phyloP scores from a whole-genome alignment of 1,284 basidiomycete genomes.

The Schizopora paradoxa region DNA sequence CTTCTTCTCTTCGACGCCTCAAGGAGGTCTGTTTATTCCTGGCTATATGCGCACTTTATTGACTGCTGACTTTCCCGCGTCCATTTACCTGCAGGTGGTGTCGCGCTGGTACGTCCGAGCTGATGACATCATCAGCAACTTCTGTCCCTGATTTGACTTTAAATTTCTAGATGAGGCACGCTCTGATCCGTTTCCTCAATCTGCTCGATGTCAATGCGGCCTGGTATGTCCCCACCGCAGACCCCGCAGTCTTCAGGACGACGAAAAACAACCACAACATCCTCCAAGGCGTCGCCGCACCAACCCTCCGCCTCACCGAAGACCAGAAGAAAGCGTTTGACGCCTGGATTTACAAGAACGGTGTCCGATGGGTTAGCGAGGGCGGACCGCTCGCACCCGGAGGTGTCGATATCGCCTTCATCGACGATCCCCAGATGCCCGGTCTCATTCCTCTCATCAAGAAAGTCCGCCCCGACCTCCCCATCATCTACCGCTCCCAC shows the following conservation, averaged over 20 bases:
- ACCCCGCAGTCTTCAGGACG: conserved; percentile 80
- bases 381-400: conserved; percentile 74
- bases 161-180: conserved; percentile 73
- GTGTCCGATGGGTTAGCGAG: conserved; percentile 72
- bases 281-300: conserved; percentile 77
- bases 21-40: conserved; percentile 55
- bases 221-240: conserved; percentile 86
- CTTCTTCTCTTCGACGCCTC: conserved; percentile 88
- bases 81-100: conserved; percentile 54
- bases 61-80: not conserved
- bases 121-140: not conserved
- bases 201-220: conserved; percentile 75
- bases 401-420: conserved; percentile 80
- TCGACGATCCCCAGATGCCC: conserved; percentile 84
- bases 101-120: conserved; percentile 62
- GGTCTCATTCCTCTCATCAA: conserved; percentile 84
- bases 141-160: conserved; percentile 5
- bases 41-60: conserved; percentile 18
- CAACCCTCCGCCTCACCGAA: conserved; percentile 67
- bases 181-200: conserved; percentile 75
- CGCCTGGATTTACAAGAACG: conserved; percentile 84
- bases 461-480: conserved; percentile 71
- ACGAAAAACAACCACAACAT: conserved; percentile 93
- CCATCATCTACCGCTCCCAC: conserved; percentile 86
- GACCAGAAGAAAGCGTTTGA: conserved; percentile 76